Evolutionary conservation across 164 flowering plant genomes (phyloP), one percentile per base, ranked within the genome.

Genomic region (Litsea cubeba): DNA sequence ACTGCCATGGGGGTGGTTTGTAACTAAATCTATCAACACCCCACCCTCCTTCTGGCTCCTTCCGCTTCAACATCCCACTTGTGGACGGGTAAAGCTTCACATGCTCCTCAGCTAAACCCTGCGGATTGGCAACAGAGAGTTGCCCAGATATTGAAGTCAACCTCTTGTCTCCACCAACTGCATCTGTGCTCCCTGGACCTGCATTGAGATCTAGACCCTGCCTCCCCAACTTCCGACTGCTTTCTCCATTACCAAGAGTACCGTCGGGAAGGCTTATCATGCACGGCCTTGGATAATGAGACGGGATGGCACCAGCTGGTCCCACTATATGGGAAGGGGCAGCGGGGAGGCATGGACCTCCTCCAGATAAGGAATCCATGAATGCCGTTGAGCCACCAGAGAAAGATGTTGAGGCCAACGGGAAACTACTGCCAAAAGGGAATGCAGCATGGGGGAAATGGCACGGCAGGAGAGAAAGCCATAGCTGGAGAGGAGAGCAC

Each of bases 201-300:
- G 94, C 82, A 82, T 95, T 93, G 8, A 95, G 86, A 78, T 95
- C 98, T 30, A 95, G 77, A 62, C 90, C 90, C 70, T 87, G 92
- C 77, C 89, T 83, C 24, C 79, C 80, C 91, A 91, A 91, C 78
- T 85, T 93, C 65, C 85, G 83, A 82, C 79, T 82, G 24, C 87
- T 82, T n/a, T 89, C 95, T 54, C 78, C 68, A 67, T 78, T 81
- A 71, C 79, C 78, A 15, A 2, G 2, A 84, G 70, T 63, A 74
- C 49, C 81, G 57, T 87, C 92, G 1, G 91, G 83, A 65, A 87
- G 79, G 78, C 84, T 81, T 26, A 90, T 83, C 68, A 88, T 70
- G 77, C 77, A 91, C 6, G 99, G 90, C 79, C 94, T 82, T 1
- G 87, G 82, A 69, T 76, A 89, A 76, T 82, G 91, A 22, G 94